Conservation (phyloP, 2,329 filamentous ascomycete genomes). For the Talaromyces atroroseus region DNA sequence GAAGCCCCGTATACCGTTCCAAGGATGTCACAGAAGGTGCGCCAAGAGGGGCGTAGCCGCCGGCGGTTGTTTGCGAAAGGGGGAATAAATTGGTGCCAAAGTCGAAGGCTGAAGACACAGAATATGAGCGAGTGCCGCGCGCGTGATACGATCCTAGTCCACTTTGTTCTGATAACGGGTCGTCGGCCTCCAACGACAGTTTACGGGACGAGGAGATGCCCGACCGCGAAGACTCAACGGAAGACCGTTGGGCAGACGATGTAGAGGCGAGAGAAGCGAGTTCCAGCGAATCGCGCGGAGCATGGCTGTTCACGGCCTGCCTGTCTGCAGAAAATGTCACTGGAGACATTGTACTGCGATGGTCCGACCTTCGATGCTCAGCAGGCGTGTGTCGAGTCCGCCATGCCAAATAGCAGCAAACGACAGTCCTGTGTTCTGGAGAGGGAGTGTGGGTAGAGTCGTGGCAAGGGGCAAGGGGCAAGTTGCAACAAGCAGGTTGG, state of each 20-base stretch:
- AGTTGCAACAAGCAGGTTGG: neutral
- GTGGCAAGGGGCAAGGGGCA: neutral
- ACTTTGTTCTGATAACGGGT: slow-evolving; percentile 60
- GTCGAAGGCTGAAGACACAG: slow-evolving; percentile 88
- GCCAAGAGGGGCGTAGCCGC: slow-evolving; percentile 80
- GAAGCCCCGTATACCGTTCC: slow-evolving; percentile 53
- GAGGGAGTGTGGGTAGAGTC: neutral
- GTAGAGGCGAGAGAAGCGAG: slow-evolving; percentile 91
- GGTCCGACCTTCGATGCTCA: slow-evolving; percentile 4
- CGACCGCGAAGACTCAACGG: slow-evolving; percentile 68
- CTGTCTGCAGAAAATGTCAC: slow-evolving; percentile 26
- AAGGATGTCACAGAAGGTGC: slow-evolving; percentile 58
- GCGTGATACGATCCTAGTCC: slow-evolving; percentile 45
- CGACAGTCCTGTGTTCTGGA: neutral
- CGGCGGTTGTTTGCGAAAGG: slow-evolving; percentile 68
- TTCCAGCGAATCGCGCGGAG: slow-evolving; percentile 84
- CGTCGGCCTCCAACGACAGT: slow-evolving; percentile 80
- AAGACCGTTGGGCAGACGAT: slow-evolving; percentile 61
- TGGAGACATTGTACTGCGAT: slow-evolving; percentile 26
- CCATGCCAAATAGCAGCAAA: slow-evolving; percentile 13
- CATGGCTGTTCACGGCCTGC: slow-evolving; percentile 26
- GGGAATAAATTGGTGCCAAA: slow-evolving; percentile 92
- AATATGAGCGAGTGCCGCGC: slow-evolving; percentile 65
- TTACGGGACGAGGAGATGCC: slow-evolving; percentile 88
- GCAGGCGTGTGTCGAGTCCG: slow-evolving; percentile 4